phyloP scores from a whole-genome alignment of 2,329 filamentous ascomycete genomes.

The Fusarium robinianum region DNA sequence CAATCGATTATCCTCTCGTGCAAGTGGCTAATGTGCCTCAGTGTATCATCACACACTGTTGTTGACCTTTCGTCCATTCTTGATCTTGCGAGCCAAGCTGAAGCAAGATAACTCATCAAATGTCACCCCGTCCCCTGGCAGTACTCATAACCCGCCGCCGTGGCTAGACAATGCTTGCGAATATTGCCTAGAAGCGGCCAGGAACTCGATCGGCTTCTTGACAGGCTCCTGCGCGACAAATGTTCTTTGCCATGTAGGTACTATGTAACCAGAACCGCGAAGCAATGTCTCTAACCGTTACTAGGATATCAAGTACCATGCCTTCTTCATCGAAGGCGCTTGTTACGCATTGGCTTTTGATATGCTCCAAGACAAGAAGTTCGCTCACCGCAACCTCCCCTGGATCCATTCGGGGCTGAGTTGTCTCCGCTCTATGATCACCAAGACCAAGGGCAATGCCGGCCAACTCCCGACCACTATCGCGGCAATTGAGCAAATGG shows the following conservation, averaged over 20 bases:
- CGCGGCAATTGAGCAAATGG: conserved; percentile 38
- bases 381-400: conserved; percentile 45
- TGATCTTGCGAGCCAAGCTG: conserved; percentile 49
- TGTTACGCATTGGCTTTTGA: conserved; percentile 49
- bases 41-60: conserved; percentile 50
- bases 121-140: conserved; percentile 5
- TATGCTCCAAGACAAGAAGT: conserved; percentile 45
- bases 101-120: conserved; percentile 38
- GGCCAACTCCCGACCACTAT: conserved; percentile 33
- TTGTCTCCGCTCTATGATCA: conserved; percentile 43
- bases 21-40: conserved; percentile 17
- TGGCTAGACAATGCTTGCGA: conserved; percentile 52
- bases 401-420: conserved; percentile 48
- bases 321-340: conserved; percentile 49
- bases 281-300: conserved; percentile 7
- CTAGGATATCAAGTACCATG: conserved; percentile 50
- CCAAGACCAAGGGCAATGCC: conserved; percentile 22
- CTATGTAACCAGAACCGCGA: too few relatives aligned
- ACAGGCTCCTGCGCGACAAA: conserved; percentile 47
- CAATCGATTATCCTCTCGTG: not conserved
- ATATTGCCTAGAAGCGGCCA: conserved; percentile 47
- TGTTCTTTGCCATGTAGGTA: conserved; percentile 45
- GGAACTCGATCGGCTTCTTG: conserved; percentile 47
- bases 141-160: conserved; percentile 28
- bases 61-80: conserved; percentile 49